Evolutionary conservation across 2,329 filamentous ascomycete genomes (phyloP).

Genomic region (Coniochaeta sp.): DNA sequence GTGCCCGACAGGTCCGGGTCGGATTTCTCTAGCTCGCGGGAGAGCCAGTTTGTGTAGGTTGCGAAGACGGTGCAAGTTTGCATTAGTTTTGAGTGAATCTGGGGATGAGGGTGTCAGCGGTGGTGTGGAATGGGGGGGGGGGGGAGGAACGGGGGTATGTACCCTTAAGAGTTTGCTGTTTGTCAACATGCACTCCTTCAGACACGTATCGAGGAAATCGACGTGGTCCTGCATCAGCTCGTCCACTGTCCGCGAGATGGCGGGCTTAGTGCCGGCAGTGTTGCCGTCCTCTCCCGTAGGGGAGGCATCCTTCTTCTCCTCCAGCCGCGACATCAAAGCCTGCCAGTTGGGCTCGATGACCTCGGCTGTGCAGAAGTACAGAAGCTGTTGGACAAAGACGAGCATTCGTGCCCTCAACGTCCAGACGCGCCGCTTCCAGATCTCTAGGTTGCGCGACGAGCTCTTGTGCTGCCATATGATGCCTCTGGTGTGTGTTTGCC

Average conservation of each 20-base stretch:
- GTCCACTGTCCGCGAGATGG: conserved; percentile 68
- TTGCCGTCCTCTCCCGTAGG: background rate
- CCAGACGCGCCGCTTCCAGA: conserved; percentile 91
- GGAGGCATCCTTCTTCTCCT: conserved; percentile 30
- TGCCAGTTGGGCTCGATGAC: conserved; percentile 98
- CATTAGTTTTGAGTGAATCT: conserved; percentile 98
- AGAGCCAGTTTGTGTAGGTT: conserved; percentile 79
- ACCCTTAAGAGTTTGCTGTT: conserved; percentile 92
- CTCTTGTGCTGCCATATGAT: conserved; percentile 78
- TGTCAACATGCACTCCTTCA: conserved; percentile 98
- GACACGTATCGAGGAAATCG: conserved; percentile 92
- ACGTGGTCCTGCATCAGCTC: conserved; percentile 99
- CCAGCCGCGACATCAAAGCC: conserved; percentile 78
- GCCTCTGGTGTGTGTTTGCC: conserved; percentile 82
- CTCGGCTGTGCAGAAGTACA: conserved; percentile 95
- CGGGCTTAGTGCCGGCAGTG: conserved; percentile 18
- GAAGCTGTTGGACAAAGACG: conserved; percentile 90
- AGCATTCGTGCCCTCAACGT: conserved; percentile 90
- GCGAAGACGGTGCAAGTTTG: conserved; percentile 93
- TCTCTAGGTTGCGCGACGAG: conserved; percentile 65
- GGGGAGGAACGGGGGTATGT: conserved; percentile 21
- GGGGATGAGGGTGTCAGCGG: conserved; percentile 11
- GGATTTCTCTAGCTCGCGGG: conserved; percentile 73
- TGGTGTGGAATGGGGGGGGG: background rate
- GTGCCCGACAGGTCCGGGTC: conserved; percentile 68